phyloP scores from a whole-genome alignment of 2,329 filamentous ascomycete genomes.

The Aureobasidium mangrovei region DNA sequence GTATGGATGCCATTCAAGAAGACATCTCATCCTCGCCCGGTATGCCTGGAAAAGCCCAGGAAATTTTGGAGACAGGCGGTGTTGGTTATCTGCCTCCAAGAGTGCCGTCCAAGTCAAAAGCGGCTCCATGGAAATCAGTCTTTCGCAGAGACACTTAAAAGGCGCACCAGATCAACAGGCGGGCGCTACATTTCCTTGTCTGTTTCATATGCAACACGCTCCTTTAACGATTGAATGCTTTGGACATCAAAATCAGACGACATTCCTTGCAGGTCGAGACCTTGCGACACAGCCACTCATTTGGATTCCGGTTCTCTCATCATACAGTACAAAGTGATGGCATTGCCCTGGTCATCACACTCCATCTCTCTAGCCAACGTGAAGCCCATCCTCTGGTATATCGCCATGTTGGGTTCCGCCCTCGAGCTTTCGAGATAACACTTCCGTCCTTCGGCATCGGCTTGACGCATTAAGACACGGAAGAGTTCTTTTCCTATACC shows the following conservation, averaged over 20 bases:
- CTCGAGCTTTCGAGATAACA: constrained; percentile 66
- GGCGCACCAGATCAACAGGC: neutral
- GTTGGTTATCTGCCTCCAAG: constrained; percentile 6
- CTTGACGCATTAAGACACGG: constrained; percentile 51
- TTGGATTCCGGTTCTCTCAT: constrained; percentile 28
- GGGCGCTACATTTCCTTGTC: neutral
- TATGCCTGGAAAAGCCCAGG: constrained; percentile 6
- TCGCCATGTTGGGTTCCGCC: constrained; percentile 58
- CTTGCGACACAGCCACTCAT: neutral
- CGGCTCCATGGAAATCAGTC: neutral
- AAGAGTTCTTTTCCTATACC: constrained; percentile 59
- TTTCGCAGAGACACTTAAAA: neutral
- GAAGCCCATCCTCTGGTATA: constrained; percentile 65
- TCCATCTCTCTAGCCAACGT: constrained; percentile 55
- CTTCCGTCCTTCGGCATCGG: constrained; percentile 54
- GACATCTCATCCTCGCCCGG: neutral
- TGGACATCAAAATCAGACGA: neutral
- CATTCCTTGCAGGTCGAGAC: neutral
- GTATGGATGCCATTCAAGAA: neutral
- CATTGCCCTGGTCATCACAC: constrained; percentile 54
- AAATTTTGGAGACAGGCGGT: constrained; percentile 3
- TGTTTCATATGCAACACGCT: neutral
- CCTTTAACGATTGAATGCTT: constrained; percentile 9
- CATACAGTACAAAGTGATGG: constrained; percentile 39
- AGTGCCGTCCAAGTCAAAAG: neutral